These are phyloP conservation scores for Penicillium odoratum DNA, from an alignment of 495 filamentous ascomycete genomes.

Conservation along the genomic window DNA sequence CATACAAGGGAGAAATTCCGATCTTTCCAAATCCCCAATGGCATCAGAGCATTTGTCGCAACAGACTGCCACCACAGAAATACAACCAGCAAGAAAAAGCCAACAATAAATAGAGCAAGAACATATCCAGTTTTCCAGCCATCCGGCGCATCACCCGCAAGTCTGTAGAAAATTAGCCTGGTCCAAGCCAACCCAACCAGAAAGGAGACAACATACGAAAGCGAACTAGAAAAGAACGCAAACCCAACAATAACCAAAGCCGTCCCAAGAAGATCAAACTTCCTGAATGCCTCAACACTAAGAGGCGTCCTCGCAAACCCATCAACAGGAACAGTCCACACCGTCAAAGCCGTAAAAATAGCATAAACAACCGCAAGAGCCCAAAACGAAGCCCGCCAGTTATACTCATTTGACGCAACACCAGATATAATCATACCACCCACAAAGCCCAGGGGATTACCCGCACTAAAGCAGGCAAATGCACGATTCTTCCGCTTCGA, in stretches of 20 bases:
- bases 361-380: conserved; percentile 62
- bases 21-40: conserved; percentile 40
- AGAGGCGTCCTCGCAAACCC: conserved; percentile 47
- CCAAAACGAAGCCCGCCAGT: conserved; percentile 67
- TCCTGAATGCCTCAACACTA: conserved; percentile 48
- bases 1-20: conserved; percentile 39
- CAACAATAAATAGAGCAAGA: conserved; percentile 60
- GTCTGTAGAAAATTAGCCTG: conserved; percentile 22
- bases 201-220: conserved; percentile 51
- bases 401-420: conserved; percentile 64
- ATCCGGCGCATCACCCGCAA: conserved; percentile 52
- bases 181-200: neutral
- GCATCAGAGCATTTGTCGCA: conserved; percentile 35
- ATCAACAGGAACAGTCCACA: conserved; percentile 66
- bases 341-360: conserved; percentile 55
- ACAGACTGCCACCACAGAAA: conserved; percentile 66
- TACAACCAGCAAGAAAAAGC: conserved; percentile 53
- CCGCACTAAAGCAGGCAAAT: conserved; percentile 69
- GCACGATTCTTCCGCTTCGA: conserved; percentile 63
- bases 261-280: conserved; percentile 67
- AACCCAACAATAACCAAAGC: conserved; percentile 63
- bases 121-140: conserved; percentile 71
- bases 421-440: conserved; percentile 66
- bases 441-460: conserved; percentile 70
- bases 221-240: conserved; percentile 61